Percentiles rank a stretch among this genome's conserved stretches.
Evolutionary conservation across 805 yeast genomes (phyloP).

Genomic region (Candida wancherniae): DNA sequence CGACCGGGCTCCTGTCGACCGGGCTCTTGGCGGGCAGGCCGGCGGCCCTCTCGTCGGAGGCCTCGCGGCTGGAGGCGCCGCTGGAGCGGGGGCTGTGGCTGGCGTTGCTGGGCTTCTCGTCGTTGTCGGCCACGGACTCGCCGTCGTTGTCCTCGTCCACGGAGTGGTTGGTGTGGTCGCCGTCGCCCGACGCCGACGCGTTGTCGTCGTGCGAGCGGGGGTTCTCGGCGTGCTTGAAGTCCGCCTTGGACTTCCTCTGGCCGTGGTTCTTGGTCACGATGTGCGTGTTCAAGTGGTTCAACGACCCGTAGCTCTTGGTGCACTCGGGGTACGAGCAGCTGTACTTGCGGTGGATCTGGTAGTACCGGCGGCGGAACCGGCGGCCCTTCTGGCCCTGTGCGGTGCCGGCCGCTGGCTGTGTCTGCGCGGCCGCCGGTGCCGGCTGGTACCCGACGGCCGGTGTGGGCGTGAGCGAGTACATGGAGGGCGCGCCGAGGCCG

Average conservation of each 20-base stretch:
- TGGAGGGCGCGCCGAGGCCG: neutral
- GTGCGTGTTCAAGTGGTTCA: constrained; percentile 42
- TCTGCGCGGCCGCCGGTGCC: neutral
- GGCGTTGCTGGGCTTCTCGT: no score
- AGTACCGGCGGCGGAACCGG: constrained; percentile 17
- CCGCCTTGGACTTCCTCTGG: constrained; percentile 37
- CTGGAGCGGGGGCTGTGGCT: no score
- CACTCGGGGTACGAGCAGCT: constrained; percentile 36
- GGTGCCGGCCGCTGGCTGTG: neutral
- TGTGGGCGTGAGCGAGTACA: neutral
- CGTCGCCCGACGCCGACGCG: no score
- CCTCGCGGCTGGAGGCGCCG: no score
- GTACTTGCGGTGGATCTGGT: constrained; percentile 23
- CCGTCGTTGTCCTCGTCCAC: no score
- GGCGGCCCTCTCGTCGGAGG: no score
- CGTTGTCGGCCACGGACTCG: no score
- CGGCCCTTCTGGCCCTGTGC: constrained; percentile 10
- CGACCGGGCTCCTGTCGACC: neutral
- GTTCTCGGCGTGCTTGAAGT: constrained; percentile 25
- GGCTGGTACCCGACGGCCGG: no score
- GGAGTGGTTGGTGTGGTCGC: no score
- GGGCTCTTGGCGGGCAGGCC: no score
- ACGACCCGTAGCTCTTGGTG: constrained; percentile 38
- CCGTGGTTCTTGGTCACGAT: constrained; percentile 44
- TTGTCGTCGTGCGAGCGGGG: no score